Conservation (phyloP, 805 yeast species). For the Zygosaccharomyces siamensis region DNA sequence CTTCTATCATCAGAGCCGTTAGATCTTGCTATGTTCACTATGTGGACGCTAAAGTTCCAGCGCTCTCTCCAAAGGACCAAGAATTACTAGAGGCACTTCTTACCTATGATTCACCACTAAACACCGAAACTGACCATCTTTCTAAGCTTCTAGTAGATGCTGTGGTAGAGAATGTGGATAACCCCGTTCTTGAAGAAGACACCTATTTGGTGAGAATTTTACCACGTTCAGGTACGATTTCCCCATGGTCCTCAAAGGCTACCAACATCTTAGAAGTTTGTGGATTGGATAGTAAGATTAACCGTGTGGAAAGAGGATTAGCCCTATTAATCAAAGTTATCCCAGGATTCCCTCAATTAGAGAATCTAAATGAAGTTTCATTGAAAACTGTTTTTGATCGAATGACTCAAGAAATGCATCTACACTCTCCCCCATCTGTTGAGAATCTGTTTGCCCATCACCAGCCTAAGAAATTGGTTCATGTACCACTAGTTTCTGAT, state of each 20-base stretch:
- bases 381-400: conserved; percentile 79
- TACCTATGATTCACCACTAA: conserved; percentile 68
- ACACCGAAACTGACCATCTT: conserved; percentile 40
- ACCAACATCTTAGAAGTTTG: conserved; percentile 89
- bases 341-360: conserved; percentile 62
- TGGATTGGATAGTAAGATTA: conserved; percentile 66
- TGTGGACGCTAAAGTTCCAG: conserved; percentile 47
- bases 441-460: conserved; percentile 75
- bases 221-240: conserved; percentile 93
- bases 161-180: conserved; percentile 22
- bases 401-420: conserved; percentile 80
- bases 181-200: conserved; percentile 36
- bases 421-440: conserved; percentile 56
- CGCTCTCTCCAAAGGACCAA: conserved; percentile 39
- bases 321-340: conserved; percentile 67
- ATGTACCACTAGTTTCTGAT: conserved; percentile 55
- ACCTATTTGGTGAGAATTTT: conserved; percentile 65
- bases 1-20: conserved; percentile 62
- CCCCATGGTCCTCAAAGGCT: conserved; percentile 99
- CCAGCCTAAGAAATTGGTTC: conserved; percentile 75
- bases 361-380: conserved; percentile 49
- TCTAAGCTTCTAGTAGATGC: conserved; percentile 26
- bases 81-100: conserved; percentile 56
- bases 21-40: conserved; percentile 79
- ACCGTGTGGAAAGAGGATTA: conserved; percentile 87